phyloP scores from a whole-genome alignment of 441 rosid species.

The Macaranga tanarius region DNA sequence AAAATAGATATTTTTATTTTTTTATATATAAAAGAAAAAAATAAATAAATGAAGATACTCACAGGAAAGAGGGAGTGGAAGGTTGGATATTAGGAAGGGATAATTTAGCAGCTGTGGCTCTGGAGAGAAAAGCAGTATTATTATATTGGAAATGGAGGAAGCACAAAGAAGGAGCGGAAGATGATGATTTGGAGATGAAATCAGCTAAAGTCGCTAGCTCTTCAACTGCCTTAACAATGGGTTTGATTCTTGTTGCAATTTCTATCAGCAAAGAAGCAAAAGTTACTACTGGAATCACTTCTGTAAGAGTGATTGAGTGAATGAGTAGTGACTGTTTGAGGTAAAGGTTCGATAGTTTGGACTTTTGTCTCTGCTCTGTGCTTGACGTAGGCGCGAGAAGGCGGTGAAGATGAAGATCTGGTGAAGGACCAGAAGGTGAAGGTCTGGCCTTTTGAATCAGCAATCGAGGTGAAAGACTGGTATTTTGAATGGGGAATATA shows the following conservation, averaged over 20 bases:
- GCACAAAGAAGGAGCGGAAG: constrained; percentile 32
- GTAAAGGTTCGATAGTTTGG: too few species aligned
- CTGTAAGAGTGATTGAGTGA: too few species aligned
- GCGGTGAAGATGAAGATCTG: too few species aligned
- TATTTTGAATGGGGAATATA: too few species aligned
- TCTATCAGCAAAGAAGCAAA: constrained; percentile 42
- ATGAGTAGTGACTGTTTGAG: too few species aligned
- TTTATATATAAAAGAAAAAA: neutral
- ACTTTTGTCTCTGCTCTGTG: too few species aligned
- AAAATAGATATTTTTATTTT: too few species aligned
- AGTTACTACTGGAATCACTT: constrained; percentile 34
- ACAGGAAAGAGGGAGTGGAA: constrained; percentile 48
- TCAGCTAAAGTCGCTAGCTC: constrained; percentile 32
- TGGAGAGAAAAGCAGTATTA: constrained; percentile 30
- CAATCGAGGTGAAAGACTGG: too few species aligned
- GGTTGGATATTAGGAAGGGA: constrained; percentile 34
- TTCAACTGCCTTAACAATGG: constrained; percentile 31
- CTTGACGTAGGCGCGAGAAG: too few species aligned
- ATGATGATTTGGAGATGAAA: constrained; percentile 48
- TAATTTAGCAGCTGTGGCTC: constrained; percentile 44
- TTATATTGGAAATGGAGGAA: constrained; percentile 32
- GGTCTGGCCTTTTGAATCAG: too few species aligned
- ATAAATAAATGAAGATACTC: constrained; percentile 26
- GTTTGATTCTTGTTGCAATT: constrained; percentile 34
- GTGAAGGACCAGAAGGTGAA: too few species aligned